Conservation (phyloP, 495 filamentous ascomycete species). For the Collariella sp. region DNA sequence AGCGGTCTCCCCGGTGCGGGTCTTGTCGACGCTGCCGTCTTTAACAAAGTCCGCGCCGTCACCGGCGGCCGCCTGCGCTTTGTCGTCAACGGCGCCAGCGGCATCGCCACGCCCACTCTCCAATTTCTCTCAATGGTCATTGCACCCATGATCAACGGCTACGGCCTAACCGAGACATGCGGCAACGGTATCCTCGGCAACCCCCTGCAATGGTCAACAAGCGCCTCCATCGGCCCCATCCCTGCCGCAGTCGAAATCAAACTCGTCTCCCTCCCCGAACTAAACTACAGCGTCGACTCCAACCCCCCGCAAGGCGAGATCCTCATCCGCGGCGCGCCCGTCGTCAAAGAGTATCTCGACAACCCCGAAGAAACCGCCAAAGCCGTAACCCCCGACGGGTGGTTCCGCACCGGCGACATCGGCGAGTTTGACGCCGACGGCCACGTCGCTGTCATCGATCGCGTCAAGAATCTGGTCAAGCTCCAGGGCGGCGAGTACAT, state of each 20-base stretch:
- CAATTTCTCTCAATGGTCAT: conserved; percentile 72
- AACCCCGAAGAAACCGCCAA: conserved; percentile 75
- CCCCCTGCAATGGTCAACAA: conserved; percentile 56
- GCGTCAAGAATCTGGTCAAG: conserved; percentile 78
- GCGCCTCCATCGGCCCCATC: conserved; percentile 68
- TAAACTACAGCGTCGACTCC: conserved; percentile 70
- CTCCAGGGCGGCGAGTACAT: conserved; percentile 58
- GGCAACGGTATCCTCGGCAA: conserved; percentile 60
- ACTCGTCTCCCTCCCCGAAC: conserved; percentile 71
- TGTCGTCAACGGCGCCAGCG: conserved; percentile 78
- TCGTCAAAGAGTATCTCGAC: conserved; percentile 70
- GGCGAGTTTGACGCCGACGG: conserved; percentile 64
- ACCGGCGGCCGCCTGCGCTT: conserved; percentile 63
- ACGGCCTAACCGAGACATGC: conserved; percentile 84
- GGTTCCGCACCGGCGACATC: conserved; percentile 90
- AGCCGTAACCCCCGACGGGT: conserved; percentile 73
- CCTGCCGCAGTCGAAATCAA: conserved; percentile 59
- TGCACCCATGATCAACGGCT: conserved; percentile 70
- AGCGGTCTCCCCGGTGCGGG: conserved; percentile 58
- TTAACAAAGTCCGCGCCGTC: conserved; percentile 60
- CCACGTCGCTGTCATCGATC: conserved; percentile 79
- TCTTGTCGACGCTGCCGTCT: conserved; percentile 71
- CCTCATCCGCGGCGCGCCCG: conserved; percentile 59
- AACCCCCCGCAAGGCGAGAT: conserved; percentile 82
- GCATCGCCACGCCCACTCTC: conserved; percentile 66